These are phyloP conservation scores for Clavariopsis aquatica DNA, from an alignment of 495 filamentous ascomycete species.

Conservation along the genomic window DNA sequence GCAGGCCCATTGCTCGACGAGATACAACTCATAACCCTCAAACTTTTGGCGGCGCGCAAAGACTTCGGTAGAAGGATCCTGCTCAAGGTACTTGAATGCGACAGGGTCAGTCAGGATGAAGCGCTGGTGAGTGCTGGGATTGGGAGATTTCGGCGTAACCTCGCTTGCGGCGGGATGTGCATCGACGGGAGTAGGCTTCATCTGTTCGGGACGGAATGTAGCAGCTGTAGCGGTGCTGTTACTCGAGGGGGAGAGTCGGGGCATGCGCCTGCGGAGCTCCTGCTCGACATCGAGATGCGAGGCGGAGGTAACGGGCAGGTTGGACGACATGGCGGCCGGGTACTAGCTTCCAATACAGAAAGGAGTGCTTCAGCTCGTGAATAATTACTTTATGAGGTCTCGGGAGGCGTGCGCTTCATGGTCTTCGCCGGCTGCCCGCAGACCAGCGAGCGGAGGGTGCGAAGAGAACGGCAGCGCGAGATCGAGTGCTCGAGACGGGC, in stretches of 20 bases:
- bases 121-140: slow-evolving; percentile 38
- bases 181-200: slow-evolving; percentile 3
- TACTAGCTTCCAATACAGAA: neutral
- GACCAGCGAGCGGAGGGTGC: slow-evolving; percentile 10
- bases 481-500: neutral
- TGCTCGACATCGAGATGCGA: slow-evolving; percentile 4
- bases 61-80: slow-evolving; percentile 75
- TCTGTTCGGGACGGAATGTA: slow-evolving; percentile 4
- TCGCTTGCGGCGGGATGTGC: slow-evolving; percentile 7
- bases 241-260: slow-evolving; percentile 22
- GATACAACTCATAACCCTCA: slow-evolving; percentile 85
- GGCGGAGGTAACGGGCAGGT: slow-evolving; percentile 7
- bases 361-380: neutral
- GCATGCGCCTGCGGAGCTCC: slow-evolving; percentile 28
- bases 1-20: slow-evolving; percentile 98
- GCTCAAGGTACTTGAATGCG: slow-evolving; percentile 71
- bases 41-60: slow-evolving; percentile 68
- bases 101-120: slow-evolving; percentile 50
- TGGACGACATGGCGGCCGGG: slow-evolving; percentile 16
- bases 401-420: slow-evolving; percentile 25
- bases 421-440: slow-evolving; percentile 13
- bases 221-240: neutral
- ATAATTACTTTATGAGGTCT: neutral
- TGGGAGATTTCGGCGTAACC: slow-evolving; percentile 1
- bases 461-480: neutral